Percentiles rank a stretch among this genome's conserved stretches.
phyloP scores from a whole-genome alignment of 257 asterid species.

The Scutellaria galericulata region DNA sequence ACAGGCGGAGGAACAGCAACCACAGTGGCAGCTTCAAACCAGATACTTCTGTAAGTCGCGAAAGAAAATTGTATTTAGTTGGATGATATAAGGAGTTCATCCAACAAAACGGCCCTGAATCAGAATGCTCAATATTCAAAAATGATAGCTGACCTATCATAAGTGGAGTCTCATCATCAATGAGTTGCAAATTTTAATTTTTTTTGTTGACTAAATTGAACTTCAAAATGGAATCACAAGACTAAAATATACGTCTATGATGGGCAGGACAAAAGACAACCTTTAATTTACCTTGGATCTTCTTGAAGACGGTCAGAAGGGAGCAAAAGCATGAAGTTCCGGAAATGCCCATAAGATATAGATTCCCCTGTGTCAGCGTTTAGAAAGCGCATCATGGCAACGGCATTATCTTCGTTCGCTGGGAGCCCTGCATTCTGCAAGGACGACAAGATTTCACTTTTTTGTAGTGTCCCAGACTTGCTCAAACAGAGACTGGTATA shows the following conservation, averaged over 20 bases:
- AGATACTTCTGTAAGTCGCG: constrained; percentile 68
- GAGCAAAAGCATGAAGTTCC: constrained; percentile 95
- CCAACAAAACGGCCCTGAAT: constrained; percentile 19
- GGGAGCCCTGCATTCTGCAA: constrained; percentile 95
- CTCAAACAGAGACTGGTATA: constrained; percentile 96
- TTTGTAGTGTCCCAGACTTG: constrained; percentile 94
- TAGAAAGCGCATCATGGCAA: constrained; percentile 99
- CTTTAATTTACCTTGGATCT: constrained; percentile 81
- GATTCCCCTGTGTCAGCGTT: constrained; percentile 90
- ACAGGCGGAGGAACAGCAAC: constrained; percentile 98
- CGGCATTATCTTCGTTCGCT: constrained; percentile 97
- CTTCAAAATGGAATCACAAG: not conserved
- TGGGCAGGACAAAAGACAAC: constrained; percentile 12
- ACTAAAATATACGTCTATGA: not conserved
- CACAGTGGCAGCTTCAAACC: constrained; percentile 99
- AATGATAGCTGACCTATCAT: not conserved
- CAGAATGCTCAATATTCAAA: constrained; percentile 1
- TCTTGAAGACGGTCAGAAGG: constrained; percentile 98
- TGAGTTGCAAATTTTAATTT: not conserved
- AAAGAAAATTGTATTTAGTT: constrained; percentile 10
- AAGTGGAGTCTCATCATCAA: constrained; percentile 11
- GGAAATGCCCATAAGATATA: constrained; percentile 97
- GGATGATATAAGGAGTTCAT: constrained; percentile 5
- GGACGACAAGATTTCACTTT: constrained; percentile 91
- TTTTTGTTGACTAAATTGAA: constrained; percentile 11